A percentile compares a stretch with the other conserved stretches of the same genome.
phyloP scores from a whole-genome alignment of 2,329 filamentous ascomycete species.

The Colletotrichum spaethianum region DNA sequence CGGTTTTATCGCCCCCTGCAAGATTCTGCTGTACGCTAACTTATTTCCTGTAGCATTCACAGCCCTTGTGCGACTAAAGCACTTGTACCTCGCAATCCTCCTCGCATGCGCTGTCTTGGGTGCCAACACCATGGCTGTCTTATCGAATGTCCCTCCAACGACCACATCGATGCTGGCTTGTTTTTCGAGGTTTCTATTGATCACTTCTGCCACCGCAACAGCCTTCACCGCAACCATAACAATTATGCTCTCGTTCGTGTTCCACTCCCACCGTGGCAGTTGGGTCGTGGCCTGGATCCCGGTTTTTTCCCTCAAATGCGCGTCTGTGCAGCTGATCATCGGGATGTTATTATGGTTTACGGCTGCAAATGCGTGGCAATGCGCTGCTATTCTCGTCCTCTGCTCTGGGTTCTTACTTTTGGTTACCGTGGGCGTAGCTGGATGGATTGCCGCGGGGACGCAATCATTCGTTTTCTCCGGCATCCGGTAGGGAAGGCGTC shows the following conservation, averaged over 20 bases:
- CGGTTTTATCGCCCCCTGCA: background rate
- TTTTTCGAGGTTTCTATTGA: background rate
- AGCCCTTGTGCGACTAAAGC: background rate
- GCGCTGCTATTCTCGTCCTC: background rate
- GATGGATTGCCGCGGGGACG: too few relatives aligned
- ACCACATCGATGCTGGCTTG: background rate
- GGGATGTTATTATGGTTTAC: background rate
- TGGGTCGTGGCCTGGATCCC: background rate
- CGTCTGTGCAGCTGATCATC: too few relatives aligned
- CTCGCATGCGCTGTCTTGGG: background rate
- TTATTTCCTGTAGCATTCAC: background rate
- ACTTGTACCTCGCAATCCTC: background rate
- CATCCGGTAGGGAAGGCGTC: too few relatives aligned
- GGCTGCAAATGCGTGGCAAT: background rate
- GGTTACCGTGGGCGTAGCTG: background rate
- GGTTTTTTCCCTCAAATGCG: background rate
- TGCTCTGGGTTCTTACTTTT: background rate
- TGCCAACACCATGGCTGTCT: background rate
- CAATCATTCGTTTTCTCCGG: too few relatives aligned
- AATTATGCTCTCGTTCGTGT: background rate
- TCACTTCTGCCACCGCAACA: background rate
- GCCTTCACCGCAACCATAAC: background rate
- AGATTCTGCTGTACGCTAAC: background rate
- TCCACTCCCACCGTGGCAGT: background rate
- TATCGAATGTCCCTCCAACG: background rate